Evolutionary conservation across 1,284 basidiomycete species (phyloP).

Genomic region (Bjerkandera adusta): DNA sequence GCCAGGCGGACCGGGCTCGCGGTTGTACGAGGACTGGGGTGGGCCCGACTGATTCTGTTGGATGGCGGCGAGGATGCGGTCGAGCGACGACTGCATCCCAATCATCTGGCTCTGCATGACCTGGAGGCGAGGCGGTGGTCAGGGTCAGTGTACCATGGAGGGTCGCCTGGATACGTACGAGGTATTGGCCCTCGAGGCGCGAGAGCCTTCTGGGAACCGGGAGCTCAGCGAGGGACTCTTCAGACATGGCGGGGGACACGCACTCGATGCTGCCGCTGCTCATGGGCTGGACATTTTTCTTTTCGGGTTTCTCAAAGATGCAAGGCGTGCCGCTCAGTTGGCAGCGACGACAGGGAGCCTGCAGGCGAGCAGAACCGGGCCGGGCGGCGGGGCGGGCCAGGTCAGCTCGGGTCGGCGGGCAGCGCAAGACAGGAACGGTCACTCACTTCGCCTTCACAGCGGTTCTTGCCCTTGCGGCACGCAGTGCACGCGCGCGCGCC

Average conservation of each 20-base stretch:
- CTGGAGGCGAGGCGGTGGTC: slow-evolving; percentile 32
- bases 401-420: slow-evolving; percentile 62
- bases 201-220: slow-evolving; percentile 60
- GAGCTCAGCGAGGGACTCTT: slow-evolving; percentile 17
- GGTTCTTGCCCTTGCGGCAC: slow-evolving; percentile 89
- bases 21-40: slow-evolving; percentile 29
- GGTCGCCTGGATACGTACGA: slow-evolving; percentile 43
- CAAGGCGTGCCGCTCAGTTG: slow-evolving; percentile 80
- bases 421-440: slow-evolving; percentile 41
- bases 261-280: slow-evolving; percentile 72
- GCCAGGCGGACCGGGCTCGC: slow-evolving; percentile 19
- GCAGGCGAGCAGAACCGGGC: slow-evolving; percentile 47
- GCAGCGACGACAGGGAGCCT: slow-evolving; percentile 90
- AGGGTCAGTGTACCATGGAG: not conserved
- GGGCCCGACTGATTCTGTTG: slow-evolving; percentile 59
- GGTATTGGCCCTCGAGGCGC: slow-evolving; percentile 79
- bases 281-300: slow-evolving; percentile 63
- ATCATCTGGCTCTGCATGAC: slow-evolving; percentile 91
- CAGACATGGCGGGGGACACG: slow-evolving; percentile 30
- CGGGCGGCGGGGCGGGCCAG: slow-evolving; percentile 45
- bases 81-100: slow-evolving; percentile 82
- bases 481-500: slow-evolving; percentile 78
- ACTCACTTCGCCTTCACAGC: slow-evolving; percentile 84
- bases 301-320: slow-evolving; percentile 91
- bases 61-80: slow-evolving; percentile 72